A percentile compares a stretch with the other conserved stretches of the same genome.
These are phyloP conservation scores for Clausena lansium DNA, from an alignment of 345 rosid genomes.

Conservation along the genomic window DNA sequence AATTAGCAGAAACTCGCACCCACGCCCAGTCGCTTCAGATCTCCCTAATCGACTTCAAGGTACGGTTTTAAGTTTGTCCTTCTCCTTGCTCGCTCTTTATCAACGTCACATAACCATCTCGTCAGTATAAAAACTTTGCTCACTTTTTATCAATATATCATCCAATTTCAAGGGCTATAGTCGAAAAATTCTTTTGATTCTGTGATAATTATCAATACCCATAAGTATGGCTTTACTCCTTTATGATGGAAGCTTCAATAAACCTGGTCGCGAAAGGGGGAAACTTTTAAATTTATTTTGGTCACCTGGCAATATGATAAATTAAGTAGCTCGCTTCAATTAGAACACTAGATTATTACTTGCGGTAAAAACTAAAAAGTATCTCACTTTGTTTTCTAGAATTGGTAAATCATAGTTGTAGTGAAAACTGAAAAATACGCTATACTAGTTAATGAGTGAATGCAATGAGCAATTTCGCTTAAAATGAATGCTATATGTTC, in stretches of 20 bases:
- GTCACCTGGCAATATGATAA: neutral
- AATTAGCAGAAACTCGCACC: conserved; percentile 24
- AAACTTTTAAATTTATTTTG: neutral
- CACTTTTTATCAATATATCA: neutral
- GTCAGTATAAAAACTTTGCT: neutral
- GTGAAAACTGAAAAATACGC: neutral
- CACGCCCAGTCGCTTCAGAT: neutral
- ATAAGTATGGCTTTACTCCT: neutral
- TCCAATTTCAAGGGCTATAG: neutral
- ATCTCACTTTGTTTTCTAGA: neutral
- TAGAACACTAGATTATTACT: neutral
- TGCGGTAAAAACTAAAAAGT: neutral
- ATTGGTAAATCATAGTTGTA: neutral
- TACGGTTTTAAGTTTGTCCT: neutral
- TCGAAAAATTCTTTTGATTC: neutral
- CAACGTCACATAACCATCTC: neutral
- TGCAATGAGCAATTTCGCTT: neutral
- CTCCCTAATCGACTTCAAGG: conserved; percentile 13
- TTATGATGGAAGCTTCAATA: neutral
- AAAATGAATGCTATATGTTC: neutral
- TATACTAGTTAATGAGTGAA: neutral
- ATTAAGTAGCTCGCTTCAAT: neutral
- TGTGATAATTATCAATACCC: neutral
- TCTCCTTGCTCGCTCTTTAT: neutral
- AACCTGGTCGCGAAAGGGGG: neutral